A percentile compares a stretch with the other conserved stretches of the same genome.
phyloP scores from a whole-genome alignment of 768 basidiomycete genomes.

The Podaxis sp. region DNA sequence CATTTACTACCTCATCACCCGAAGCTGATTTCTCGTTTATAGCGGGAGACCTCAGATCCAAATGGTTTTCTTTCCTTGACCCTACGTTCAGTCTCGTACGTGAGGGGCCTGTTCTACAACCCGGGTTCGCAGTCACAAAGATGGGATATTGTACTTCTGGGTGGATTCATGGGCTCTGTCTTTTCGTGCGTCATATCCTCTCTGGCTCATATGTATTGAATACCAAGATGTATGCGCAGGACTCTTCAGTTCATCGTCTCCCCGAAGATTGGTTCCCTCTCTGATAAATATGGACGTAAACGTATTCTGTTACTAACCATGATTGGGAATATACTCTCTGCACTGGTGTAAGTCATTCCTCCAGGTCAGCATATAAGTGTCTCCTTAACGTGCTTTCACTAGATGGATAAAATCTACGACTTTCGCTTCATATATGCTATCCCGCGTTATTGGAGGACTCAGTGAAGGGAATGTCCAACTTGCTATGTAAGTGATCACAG shows the following conservation, averaged over 20 bases:
- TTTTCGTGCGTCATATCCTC: conserved; percentile 65
- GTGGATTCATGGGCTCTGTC: conserved; percentile 88
- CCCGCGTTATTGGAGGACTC: conserved; percentile 86
- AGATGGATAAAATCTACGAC: conserved; percentile 91
- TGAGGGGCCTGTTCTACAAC: conserved; percentile 64
- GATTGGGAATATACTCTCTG: conserved; percentile 92
- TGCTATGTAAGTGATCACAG: conserved; percentile 64
- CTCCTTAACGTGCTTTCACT: background rate
- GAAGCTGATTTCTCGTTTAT: conserved; percentile 9
- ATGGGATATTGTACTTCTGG: conserved; percentile 95
- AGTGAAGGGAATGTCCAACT: conserved; percentile 98
- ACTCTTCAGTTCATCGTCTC: conserved; percentile 82
- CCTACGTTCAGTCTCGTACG: conserved; percentile 56
- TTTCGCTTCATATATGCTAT: conserved; percentile 86
- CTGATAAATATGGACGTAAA: conserved; percentile 88
- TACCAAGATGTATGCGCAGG: conserved; percentile 37
- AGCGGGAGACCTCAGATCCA: conserved; percentile 72
- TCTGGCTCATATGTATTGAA: conserved; percentile 15
- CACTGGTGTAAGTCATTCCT: conserved; percentile 59
- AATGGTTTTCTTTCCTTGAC: conserved; percentile 71
- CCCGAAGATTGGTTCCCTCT: conserved; percentile 76
- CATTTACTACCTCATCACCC: background rate
- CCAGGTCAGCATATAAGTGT: background rate
- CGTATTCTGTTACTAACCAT: conserved; percentile 80
- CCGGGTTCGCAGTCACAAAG: conserved; percentile 56